Base-by-base conservation (phyloP, 2,329 filamentous ascomycete species). In the Apiospora saccharicola region DNA sequence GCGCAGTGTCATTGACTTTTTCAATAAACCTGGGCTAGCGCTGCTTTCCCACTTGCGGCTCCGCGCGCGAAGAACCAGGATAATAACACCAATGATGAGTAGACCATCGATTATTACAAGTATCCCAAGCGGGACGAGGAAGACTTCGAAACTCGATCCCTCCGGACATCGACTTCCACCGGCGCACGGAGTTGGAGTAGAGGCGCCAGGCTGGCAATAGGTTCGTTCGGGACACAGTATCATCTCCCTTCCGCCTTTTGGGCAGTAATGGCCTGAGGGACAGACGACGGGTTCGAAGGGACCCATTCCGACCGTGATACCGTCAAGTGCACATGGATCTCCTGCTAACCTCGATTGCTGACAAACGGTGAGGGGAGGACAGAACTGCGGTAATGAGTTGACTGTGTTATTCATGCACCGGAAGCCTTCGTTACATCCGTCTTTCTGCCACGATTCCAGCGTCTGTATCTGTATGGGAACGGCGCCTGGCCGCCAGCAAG, bases 271-370 rank as follows among this genome's bases (percentile, higher is more conserved):
- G 2, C 87, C 87, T 49, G 82, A 75, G 53, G 82, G 81, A 75
- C 88, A 90, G 10, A 89, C 77, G 4, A 86, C 80, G 0, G 88
- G 88, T 74, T 90, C 88, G 70, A 86, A 85, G 2, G 81, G 82
- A 0, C 85, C 84, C 84, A 86, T 86, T 2, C 76, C 82, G 22
- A 83, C 77, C 70, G 85, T 85, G 6, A 53, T 73, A 30, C 81
- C 82, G 0, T 80, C 30, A 5, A 80, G 75, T 1, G 70, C 44
- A 72, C 83, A 85, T 3, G 81, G 77, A 12, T 74, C 72, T 0
- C 82, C 82, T 0, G 79, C 78, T 1, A 85, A 70, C 70, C 84
- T 79, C 2, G 79, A 75, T 51, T 79, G 73, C 44, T 85, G 83
- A 44, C 84, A 86, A 13, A 75, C 69, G 1, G 79, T 77, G 2